Percentiles rank a stretch among this genome's conserved stretches.
phyloP scores from a whole-genome alignment of 2,329 filamentous ascomycete species.

The Pezicula rhizophila region DNA sequence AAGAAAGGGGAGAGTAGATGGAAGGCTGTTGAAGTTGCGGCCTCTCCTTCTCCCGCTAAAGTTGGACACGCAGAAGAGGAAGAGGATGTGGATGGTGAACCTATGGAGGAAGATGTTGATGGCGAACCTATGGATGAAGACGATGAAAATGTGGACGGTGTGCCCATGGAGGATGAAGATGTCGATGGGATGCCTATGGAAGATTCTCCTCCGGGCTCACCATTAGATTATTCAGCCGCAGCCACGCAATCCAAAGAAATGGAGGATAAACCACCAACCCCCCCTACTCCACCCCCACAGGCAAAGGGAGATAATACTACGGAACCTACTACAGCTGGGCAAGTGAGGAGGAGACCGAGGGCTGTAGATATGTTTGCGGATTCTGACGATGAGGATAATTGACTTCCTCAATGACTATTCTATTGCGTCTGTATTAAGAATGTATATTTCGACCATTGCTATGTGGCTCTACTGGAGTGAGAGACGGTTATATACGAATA shows the following conservation, averaged over 20 bases:
- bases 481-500: too few relatives aligned
- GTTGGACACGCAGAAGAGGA: constrained; percentile 34
- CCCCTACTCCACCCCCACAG: constrained; percentile 23
- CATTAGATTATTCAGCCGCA: too few relatives aligned
- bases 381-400: constrained; percentile 45
- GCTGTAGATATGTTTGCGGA: constrained; percentile 87
- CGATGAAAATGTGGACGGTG: constrained; percentile 31
- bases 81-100: constrained; percentile 37
- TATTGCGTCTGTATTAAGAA: too few relatives aligned
- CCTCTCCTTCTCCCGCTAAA: constrained; percentile 35
- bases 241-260: constrained; percentile 33
- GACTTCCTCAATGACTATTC: neutral
- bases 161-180: constrained; percentile 35
- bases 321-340: constrained; percentile 8
- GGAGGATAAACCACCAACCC: constrained; percentile 15
- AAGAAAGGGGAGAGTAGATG: constrained; percentile 24
- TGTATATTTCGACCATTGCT: too few relatives aligned
- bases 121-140: constrained; percentile 23
- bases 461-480: too few relatives aligned
- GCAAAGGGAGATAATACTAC: constrained; percentile 2
- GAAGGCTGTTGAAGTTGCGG: constrained; percentile 31
- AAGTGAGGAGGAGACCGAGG: constrained; percentile 41
- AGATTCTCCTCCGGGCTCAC: constrained; percentile 16
- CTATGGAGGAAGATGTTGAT: constrained; percentile 32
- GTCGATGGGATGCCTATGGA: constrained; percentile 44